These are phyloP conservation scores for Ustilago crameri DNA, from an alignment of 1,284 basidiomycete species.

Conservation along the genomic window DNA sequence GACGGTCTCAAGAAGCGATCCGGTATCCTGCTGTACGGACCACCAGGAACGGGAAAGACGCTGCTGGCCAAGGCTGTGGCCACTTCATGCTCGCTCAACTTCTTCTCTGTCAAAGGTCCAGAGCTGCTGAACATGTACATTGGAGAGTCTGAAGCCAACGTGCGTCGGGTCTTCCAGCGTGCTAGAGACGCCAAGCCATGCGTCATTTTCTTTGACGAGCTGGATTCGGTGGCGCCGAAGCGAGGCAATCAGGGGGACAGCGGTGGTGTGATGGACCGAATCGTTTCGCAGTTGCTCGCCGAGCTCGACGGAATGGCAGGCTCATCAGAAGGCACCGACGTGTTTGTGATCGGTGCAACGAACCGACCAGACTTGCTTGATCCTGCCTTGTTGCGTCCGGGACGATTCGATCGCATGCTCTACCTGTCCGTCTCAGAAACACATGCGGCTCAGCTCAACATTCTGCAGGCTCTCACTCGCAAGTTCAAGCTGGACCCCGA, in stretches of 20 bases:
- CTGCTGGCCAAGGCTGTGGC: constrained; percentile 76
- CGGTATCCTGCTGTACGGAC: constrained; percentile 72
- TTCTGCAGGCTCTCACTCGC: constrained; percentile 88
- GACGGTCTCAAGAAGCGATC: constrained; percentile 95
- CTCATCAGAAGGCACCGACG: constrained; percentile 68
- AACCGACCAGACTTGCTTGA: constrained; percentile 71
- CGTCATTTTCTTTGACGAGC: constrained; percentile 71
- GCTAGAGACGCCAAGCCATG: constrained; percentile 71
- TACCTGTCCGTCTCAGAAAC: constrained; percentile 93
- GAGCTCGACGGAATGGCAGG: constrained; percentile 70
- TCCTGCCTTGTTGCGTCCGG: constrained; percentile 70
- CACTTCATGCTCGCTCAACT: constrained; percentile 71
- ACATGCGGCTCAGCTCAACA: constrained; percentile 85
- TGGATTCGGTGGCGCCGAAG: constrained; percentile 71
- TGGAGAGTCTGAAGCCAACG: constrained; percentile 71
- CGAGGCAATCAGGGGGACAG: constrained; percentile 71
- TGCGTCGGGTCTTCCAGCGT: constrained; percentile 70
- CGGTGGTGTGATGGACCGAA: constrained; percentile 71
- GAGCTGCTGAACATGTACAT: constrained; percentile 72
- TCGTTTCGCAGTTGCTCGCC: constrained; percentile 70
- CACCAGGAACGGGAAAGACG: constrained; percentile 71
- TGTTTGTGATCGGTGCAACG: constrained; percentile 71
- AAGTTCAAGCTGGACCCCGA: constrained; percentile 85
- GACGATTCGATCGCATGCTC: constrained; percentile 93
- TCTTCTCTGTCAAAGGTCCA: constrained; percentile 71